Percentiles rank a stretch among this genome's conserved stretches.
phyloP scores from a whole-genome alignment of 169 alveolate genomes.

The Eimeria nieschulzi region DNA sequence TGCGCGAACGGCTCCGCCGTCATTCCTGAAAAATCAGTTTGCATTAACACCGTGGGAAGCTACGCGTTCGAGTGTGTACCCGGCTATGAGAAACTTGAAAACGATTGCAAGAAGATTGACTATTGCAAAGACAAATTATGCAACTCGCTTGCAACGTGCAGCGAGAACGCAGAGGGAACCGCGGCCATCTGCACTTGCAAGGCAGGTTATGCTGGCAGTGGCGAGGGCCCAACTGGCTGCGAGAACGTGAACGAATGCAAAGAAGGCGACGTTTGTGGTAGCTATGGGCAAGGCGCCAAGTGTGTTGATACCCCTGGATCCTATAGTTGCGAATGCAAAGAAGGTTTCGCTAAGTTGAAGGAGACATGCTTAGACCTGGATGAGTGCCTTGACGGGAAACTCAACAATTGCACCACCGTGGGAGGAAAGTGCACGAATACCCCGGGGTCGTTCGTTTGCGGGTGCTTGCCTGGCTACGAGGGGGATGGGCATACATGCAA shows the following conservation, averaged over 20 bases:
- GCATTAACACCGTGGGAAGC: constrained; percentile 66
- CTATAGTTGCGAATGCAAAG: constrained; percentile 74
- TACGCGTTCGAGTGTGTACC: constrained; percentile 46
- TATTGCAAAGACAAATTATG: constrained; percentile 41
- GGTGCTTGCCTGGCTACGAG: constrained; percentile 76
- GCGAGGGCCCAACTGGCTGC: constrained; percentile 62
- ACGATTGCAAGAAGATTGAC: constrained; percentile 66
- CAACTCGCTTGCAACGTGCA: constrained; percentile 63
- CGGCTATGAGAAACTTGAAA: constrained; percentile 34
- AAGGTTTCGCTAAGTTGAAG: constrained; percentile 60
- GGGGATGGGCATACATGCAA: constrained; percentile 77
- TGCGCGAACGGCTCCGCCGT: constrained; percentile 45
- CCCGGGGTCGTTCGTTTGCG: constrained; percentile 76
- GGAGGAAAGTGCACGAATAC: constrained; percentile 78
- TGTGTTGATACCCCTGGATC: constrained; percentile 80
- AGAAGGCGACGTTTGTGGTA: neutral
- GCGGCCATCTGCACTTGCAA: constrained; percentile 79
- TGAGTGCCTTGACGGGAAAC: constrained; percentile 74
- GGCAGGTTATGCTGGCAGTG: constrained; percentile 68
- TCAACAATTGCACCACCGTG: constrained; percentile 71
- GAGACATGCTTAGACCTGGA: constrained; percentile 76
- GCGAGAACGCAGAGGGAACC: constrained; percentile 76
- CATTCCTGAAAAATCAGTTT: constrained; percentile 32
- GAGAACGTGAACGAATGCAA: constrained; percentile 70
- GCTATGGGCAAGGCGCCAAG: constrained; percentile 35